Conservation (phyloP, 371 early-diverging fungal species). For the Mortierella sp. region DNA sequence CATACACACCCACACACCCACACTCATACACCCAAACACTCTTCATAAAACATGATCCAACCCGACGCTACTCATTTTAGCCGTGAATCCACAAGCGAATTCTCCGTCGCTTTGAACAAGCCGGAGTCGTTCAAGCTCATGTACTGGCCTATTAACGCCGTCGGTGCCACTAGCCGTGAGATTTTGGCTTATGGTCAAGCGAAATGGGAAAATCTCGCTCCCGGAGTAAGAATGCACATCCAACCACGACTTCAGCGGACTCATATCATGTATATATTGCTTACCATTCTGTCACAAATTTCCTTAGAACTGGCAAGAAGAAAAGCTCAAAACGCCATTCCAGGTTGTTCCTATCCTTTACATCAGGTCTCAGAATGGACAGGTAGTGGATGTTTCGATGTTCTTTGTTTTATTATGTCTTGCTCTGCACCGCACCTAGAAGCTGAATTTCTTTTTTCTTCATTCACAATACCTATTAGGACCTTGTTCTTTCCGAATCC, state of each 20-base stretch:
- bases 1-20: background rate
- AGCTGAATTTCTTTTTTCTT: background rate
- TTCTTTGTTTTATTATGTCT: background rate
- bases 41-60: background rate
- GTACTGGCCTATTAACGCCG: slow-evolving; percentile 22
- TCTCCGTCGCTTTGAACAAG: slow-evolving; percentile 13
- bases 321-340: slow-evolving; percentile 31
- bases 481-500: slow-evolving; percentile 22
- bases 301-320: slow-evolving; percentile 21
- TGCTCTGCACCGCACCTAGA: too few relatives aligned
- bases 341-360: slow-evolving; percentile 29
- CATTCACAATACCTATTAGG: slow-evolving; percentile 13
- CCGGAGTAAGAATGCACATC: slow-evolving; percentile 15
- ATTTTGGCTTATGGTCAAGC: slow-evolving; percentile 24
- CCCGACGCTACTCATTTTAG: slow-evolving; percentile 16
- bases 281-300: background rate
- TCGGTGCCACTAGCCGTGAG: slow-evolving; percentile 25
- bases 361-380: slow-evolving; percentile 15
- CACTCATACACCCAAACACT: background rate
- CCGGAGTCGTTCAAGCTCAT: slow-evolving; percentile 27
- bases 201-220: slow-evolving; percentile 12
- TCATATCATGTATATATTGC: background rate
- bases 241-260: too few relatives aligned
- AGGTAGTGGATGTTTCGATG: slow-evolving; percentile 11
- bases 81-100: slow-evolving; percentile 13